phyloP scores from a whole-genome alignment of 1,284 basidiomycete genomes.

The Vanrija sp. region DNA sequence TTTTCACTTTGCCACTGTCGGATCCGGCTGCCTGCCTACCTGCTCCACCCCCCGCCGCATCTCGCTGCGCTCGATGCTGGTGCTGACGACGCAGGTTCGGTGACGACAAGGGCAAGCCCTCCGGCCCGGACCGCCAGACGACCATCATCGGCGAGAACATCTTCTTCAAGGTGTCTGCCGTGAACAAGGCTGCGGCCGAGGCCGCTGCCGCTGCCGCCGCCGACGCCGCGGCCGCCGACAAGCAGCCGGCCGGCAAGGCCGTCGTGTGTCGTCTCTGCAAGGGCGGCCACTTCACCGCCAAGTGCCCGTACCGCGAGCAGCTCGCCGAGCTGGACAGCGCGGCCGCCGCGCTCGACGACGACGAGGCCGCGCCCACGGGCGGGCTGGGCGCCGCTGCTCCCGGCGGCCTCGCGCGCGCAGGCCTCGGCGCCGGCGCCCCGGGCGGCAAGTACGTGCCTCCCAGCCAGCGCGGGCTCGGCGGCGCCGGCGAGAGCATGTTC shows the following conservation, averaged over 20 bases:
- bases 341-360: slow-evolving; percentile 57
- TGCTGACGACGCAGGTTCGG: slow-evolving; percentile 61
- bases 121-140: slow-evolving; percentile 88
- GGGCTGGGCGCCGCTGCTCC: slow-evolving; percentile 9
- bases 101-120: slow-evolving; percentile 76
- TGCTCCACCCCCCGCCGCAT: neutral
- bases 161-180: slow-evolving; percentile 74
- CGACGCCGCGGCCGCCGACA: slow-evolving; percentile 66
- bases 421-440: slow-evolving; percentile 23
- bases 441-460: slow-evolving; percentile 88
- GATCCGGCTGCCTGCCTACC: neutral
- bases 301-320: slow-evolving; percentile 97
- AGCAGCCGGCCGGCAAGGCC: slow-evolving; percentile 71
- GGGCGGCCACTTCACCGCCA: slow-evolving; percentile 95
- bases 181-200: slow-evolving; percentile 64
- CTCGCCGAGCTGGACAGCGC: slow-evolving; percentile 65
- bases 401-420: slow-evolving; percentile 20
- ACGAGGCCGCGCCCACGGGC: slow-evolving; percentile 25
- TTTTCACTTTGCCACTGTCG: too few relatives aligned
- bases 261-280: slow-evolving; percentile 93
- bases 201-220: slow-evolving; percentile 57
- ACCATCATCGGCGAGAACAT: slow-evolving; percentile 95
- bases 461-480: slow-evolving; percentile 53
- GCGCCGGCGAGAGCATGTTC: slow-evolving; percentile 78
- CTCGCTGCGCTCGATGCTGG: neutral